Evolutionary conservation across 768 basidiomycete species (phyloP), one percentile per base, ranked within the genome.

Genomic region (Inosperma sp.): DNA sequence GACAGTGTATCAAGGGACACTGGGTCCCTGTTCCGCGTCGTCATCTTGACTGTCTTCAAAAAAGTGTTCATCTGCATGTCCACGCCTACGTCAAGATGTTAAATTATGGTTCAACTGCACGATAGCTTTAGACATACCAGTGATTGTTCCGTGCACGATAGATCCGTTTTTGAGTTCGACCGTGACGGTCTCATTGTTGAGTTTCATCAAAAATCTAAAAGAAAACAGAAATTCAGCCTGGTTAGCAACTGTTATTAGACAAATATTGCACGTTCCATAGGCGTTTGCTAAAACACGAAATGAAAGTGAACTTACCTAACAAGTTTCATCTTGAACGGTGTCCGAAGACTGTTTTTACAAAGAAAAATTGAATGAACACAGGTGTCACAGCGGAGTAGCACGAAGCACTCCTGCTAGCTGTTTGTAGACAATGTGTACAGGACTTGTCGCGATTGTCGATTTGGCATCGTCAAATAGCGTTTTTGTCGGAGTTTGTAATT

Each of bases 61-160:
- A 97, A 88, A 3, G 95, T 98, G 74, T 97, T 98, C 95, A 99
- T 99, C 64, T 95, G 93, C 80, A 95, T 93, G 71, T 99, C 95
- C 44, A 99, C 96, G 52, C 93, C 95, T 97, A 67, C 13, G 33
- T 34, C 23, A 37, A 16, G 37, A 47, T 30, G 39, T 21, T 9
- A 34, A 27, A 49, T 31, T 44, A 36, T 12, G 31, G 37, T 49
- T 42, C 33, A 23, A 36, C 51, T 13, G 41, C 23, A 42, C 5
- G 47, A 39, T 48, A 47, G 41, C 25, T 45, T 26, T 49, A 19
- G 35, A 67, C 83, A 56, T 54, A 94, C 95, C 94, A 13, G 93
- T 96, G 68, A 98, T 96, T 19, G 95, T 99, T 9, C 95, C 95
- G 62, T 95, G 88, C 13, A 99, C 86, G 45, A 93, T 73, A 0